Conservation (phyloP, 164 flowering plant species). For the Stephania japonica region DNA sequence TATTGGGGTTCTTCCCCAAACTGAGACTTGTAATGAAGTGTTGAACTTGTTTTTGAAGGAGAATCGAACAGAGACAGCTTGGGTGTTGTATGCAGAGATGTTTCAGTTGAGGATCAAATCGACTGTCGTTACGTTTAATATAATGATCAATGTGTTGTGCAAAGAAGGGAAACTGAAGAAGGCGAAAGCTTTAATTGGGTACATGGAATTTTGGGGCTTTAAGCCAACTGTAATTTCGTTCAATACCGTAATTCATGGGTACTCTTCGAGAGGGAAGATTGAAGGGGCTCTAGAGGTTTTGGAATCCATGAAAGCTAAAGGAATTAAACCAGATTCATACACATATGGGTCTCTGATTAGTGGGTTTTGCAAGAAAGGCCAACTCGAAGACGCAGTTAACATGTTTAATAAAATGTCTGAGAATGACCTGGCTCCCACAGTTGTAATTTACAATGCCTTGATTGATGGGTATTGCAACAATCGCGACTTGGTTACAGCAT, state of each 20-base stretch:
- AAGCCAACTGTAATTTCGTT: slow-evolving; percentile 66
- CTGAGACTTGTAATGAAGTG: slow-evolving; percentile 62
- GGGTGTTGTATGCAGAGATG: slow-evolving; percentile 89
- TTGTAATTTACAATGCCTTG: slow-evolving; percentile 55
- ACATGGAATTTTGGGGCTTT: slow-evolving; percentile 61
- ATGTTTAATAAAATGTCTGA: slow-evolving; percentile 48
- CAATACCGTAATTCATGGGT: slow-evolving; percentile 71
- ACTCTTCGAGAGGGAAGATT: slow-evolving; percentile 42
- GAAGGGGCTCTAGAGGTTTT: slow-evolving; percentile 43
- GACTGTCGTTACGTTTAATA: slow-evolving; percentile 52
- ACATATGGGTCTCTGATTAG: slow-evolving; percentile 55
- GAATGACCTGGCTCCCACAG: slow-evolving; percentile 45
- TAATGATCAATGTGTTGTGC: slow-evolving; percentile 76
- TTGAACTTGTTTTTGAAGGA: slow-evolving; percentile 49
- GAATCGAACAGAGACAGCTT: slow-evolving; percentile 38
- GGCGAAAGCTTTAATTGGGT: slow-evolving; percentile 52
- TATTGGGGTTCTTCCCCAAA: slow-evolving; percentile 39
- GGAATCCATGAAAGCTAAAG: slow-evolving; percentile 44
- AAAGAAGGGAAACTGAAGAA: slow-evolving; percentile 84
- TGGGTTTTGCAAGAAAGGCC: slow-evolving; percentile 60
- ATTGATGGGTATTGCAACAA: slow-evolving; percentile 71
- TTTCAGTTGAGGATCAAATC: slow-evolving; percentile 62
- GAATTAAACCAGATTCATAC: slow-evolving; percentile 52
- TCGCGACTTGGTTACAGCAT: slow-evolving; percentile 53
- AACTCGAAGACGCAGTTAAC: slow-evolving; percentile 51